Conservation (phyloP, 108 stramenopile species). For the Phaeodactylum tricornutum region DNA sequence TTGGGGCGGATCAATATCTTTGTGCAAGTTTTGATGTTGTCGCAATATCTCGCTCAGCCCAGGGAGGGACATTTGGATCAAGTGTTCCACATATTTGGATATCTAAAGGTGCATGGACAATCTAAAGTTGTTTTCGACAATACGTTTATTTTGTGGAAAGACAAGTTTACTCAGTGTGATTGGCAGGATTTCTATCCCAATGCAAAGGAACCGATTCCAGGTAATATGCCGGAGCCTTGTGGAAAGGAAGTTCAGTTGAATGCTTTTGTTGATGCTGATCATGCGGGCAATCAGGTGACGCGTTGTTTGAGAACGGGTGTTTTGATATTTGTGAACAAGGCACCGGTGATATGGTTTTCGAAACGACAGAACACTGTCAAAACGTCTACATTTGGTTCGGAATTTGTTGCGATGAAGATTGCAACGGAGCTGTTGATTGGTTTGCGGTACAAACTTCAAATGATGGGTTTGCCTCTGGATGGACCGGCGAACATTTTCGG, state of each 20-base stretch:
- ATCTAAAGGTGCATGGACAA: conserved; percentile 8
- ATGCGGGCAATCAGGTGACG: conserved; percentile 32
- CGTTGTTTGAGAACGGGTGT: conserved; percentile 39
- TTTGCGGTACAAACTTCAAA: conserved; percentile 36
- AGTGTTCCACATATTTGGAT: conserved; percentile 21
- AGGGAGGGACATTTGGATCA: conserved; percentile 35
- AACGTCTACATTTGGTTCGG: conserved; percentile 35
- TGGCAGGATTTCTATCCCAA: conserved; percentile 17
- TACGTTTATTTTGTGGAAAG: not conserved
- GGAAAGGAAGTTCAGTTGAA: conserved; percentile 15
- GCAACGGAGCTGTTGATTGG: conserved; percentile 21
- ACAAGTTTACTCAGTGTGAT: not conserved
- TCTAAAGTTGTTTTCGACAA: conserved; percentile 26
- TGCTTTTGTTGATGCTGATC: conserved; percentile 38
- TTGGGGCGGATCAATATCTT: conserved; percentile 30
- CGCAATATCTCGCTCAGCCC: conserved; percentile 21
- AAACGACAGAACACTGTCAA: conserved; percentile 46
- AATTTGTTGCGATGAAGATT: conserved; percentile 29
- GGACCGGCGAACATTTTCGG: conserved; percentile 20
- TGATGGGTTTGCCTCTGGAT: conserved; percentile 38
- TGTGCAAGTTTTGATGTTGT: conserved; percentile 25
- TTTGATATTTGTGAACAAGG: conserved; percentile 34
- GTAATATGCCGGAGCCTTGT: conserved; percentile 18
- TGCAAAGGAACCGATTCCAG: conserved; percentile 16
- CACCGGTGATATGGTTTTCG: conserved; percentile 31